Evolutionary conservation across 768 basidiomycete species (phyloP).

Genomic region (Leccinum olivaceopallidum): DNA sequence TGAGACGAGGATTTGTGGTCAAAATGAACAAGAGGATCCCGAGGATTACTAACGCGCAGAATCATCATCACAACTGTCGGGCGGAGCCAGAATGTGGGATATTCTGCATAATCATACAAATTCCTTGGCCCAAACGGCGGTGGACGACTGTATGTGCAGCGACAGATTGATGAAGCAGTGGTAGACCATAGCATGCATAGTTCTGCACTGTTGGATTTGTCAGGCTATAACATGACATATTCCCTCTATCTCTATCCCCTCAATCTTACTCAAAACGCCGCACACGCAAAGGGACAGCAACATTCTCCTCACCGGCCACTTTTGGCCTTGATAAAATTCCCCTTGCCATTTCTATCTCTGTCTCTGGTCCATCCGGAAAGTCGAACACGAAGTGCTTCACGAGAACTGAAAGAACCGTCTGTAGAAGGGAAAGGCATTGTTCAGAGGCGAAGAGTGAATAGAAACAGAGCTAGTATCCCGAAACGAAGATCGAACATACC

Average conservation of each 20-base stretch:
- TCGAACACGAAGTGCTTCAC: conserved; percentile 34
- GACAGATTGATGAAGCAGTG: too few relatives aligned
- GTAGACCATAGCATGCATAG: too few relatives aligned
- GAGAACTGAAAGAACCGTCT: conserved; percentile 47
- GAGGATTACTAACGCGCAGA: background rate
- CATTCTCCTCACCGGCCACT: conserved; percentile 27
- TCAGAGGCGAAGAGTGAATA: background rate
- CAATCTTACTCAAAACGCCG: conserved; percentile 8
- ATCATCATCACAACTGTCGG: conserved; percentile 1
- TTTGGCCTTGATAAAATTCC: conserved; percentile 24
- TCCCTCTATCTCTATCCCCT: background rate
- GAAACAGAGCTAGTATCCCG: background rate
- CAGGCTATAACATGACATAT: too few relatives aligned
- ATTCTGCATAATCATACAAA: too few relatives aligned
- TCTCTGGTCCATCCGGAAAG: conserved; percentile 20
- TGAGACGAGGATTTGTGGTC: too few relatives aligned
- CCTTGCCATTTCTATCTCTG: conserved; percentile 9
- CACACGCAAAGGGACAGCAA: conserved; percentile 6
- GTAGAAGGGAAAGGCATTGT: background rate
- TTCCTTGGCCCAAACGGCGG: too few relatives aligned
- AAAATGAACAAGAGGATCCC: too few relatives aligned
- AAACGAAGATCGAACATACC: conserved; percentile 15
- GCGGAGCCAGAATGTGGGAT: too few relatives aligned
- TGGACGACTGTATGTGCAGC: too few relatives aligned
- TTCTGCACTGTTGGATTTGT: too few relatives aligned